Evolutionary conservation across 192 early-diverging fungal genomes (phyloP), one percentile per base, ranked within the genome.

Genomic region (Podila horticola): DNA sequence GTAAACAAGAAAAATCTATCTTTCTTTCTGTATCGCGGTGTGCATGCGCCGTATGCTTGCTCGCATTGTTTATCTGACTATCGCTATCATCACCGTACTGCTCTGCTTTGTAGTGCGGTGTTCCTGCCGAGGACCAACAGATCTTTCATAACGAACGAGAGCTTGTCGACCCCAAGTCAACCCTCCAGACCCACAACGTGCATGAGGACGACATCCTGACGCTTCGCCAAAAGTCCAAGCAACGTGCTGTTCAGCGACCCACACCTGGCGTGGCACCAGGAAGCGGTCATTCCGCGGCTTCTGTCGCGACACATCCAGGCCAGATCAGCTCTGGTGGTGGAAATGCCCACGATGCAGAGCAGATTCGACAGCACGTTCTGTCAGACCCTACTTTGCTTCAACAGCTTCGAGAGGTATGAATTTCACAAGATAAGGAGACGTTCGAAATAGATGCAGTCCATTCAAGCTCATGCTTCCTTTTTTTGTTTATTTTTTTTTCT

Each of bases 151-250:
- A 97, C 64, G 92, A 93, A 19, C 63, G 63, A 12, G 84, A 83
- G 71, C 86, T 97, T 9, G 67, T 58, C 5, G 91, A 93, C 49
- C 77, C 76, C 4, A 86, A 90, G 34, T 86, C 88, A 73, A 90
- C 94, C 24, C 83, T 97, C 10, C 82, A 74, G n/a, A 84, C 86
- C 49, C 87, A 89, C 63, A 90, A 89, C 4, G 86, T 99, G 6
- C 76, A 72, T 58, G 84, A 91, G 52, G 91, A 95, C 74, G 94
- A 96, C 62, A 89, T 96, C 66, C 45, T 98, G n/a, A 86, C 94
- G 19, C 84, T 97, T 33, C 75, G 71, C 28, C 82, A 82, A 49
- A 72, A 68, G 38, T 28, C 62, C 34, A 72, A 74, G 65, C 74
- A 75, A 34, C 82, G 33, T 41, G 61, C 63, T 28, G 75, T 62